Base-by-base conservation (phyloP, 345 rosid genomes). In the Eutrema japonicum region DNA sequence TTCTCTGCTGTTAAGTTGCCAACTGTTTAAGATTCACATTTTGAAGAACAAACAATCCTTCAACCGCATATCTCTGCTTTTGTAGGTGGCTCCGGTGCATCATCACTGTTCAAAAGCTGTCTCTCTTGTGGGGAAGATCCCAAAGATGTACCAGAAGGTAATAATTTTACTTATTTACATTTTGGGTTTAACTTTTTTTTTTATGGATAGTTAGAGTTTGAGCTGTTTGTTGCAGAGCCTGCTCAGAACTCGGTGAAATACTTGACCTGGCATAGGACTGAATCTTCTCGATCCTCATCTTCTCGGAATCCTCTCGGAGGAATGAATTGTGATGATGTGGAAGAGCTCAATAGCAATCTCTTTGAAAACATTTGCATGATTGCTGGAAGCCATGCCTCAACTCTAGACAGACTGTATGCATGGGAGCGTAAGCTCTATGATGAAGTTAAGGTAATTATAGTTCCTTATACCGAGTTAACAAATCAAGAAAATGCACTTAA, bases 361-460 rank as follows among this genome's bases (percentile, higher is more conserved):
- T 87, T 87, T 75, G 86, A 88, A 48, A 86, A 82, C 77, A 80
- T 84, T 64, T 85, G 92, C 83, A 85, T 90, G 99, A 84, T 82
- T 79, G 90, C 97, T 5, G 96, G 98, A 53, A 92, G 97, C 78
- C 98, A 95, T 71, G 99, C 89, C 43, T 95, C 99, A 26, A 95
- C 98, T 8, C 79, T 95, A 79, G 96, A 95, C 78, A 85, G 98
- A 75, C 77, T 95, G 18, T 90, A 79, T 83, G 99, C 99, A 18
- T 95, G 99, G 99, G 99, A 95, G 87, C 82, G 88, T 79, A 95
- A 95, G 80, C 97, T 95, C 76, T 87, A 88, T 59, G 97, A 95
- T 59, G 99, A 95, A 92, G 96, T 95, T 36, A 95, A 95, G 96
- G 99, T 95, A 84, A 51, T 66, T 3, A 37, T 5, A 14, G 6